phyloP scores from a whole-genome alignment of 345 rosid species.

The Euphorbia pulcherrima region DNA sequence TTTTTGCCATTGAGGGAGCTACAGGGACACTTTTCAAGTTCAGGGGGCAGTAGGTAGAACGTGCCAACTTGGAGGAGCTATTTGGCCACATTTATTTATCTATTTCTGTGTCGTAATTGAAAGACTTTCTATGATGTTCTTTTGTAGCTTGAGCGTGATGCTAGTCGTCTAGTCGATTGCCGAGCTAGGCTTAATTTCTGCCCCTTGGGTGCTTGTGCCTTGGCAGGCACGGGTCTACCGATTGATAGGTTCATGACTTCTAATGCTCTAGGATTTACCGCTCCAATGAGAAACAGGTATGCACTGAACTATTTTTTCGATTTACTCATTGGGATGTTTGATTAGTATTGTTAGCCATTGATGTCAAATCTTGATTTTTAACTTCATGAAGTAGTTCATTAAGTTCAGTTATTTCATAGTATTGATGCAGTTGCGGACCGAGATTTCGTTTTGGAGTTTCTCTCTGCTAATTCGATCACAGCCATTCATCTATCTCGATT shows the following conservation, averaged over 20 bases:
- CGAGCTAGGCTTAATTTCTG: conserved; percentile 66
- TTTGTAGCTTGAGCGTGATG: conserved; percentile 91
- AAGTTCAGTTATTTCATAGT: conserved; percentile 32
- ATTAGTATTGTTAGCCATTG: not conserved
- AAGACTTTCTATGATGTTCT: conserved; percentile 5
- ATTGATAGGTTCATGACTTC: conserved; percentile 87
- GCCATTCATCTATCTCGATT: conserved; percentile 85
- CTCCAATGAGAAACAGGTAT: conserved; percentile 94
- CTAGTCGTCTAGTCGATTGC: conserved; percentile 77
- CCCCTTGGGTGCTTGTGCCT: conserved; percentile 95
- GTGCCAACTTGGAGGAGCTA: too few species aligned
- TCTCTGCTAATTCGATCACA: conserved; percentile 65
- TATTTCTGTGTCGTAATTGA: not conserved
- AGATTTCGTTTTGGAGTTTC: conserved; percentile 83
- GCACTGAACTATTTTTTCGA: not conserved
- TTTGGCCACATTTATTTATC: too few species aligned
- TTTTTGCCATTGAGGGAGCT: too few species aligned
- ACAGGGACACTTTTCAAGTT: too few species aligned
- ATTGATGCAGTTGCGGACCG: conserved; percentile 96
- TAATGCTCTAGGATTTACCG: conserved; percentile 63
- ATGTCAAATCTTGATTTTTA: not conserved
- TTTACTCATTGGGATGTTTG: not conserved
- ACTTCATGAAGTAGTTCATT: conserved; percentile 9
- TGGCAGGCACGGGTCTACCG: conserved; percentile 94
- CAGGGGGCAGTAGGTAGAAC: too few species aligned